A percentile compares a stretch with the other conserved stretches of the same genome.
phyloP scores from a whole-genome alignment of 2,329 filamentous ascomycete species.

The Sporothrix pallida region DNA sequence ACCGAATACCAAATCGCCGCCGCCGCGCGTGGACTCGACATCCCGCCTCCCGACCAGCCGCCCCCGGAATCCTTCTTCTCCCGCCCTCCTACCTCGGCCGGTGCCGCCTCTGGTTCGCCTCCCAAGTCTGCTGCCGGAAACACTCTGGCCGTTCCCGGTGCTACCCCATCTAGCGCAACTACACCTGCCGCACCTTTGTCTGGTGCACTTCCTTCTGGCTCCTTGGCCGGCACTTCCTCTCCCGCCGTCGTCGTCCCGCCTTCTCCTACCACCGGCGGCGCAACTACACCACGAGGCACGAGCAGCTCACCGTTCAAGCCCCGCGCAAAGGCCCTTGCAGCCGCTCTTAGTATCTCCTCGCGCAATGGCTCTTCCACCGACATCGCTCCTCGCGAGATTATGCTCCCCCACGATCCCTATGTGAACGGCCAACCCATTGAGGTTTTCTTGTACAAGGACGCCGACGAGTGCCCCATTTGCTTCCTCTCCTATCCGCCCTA shows the following conservation, averaged over 20 bases:
- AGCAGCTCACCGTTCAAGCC: slow-evolving; percentile 73
- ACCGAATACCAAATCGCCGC: slow-evolving; percentile 95
- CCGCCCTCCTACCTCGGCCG: slow-evolving; percentile 51
- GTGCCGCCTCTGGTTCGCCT: slow-evolving; percentile 46
- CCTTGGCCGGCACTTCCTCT: slow-evolving; percentile 73
- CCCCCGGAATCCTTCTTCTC: slow-evolving; percentile 70
- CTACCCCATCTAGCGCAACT: neutral
- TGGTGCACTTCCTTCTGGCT: slow-evolving; percentile 20
- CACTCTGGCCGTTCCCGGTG: slow-evolving; percentile 70
- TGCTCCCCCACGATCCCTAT: slow-evolving; percentile 79
- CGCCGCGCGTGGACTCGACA: slow-evolving; percentile 79
- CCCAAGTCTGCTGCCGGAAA: slow-evolving; percentile 20
- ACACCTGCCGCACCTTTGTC: neutral
- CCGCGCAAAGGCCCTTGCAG: slow-evolving; percentile 86
- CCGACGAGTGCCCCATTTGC: slow-evolving; percentile 91
- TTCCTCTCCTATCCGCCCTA: slow-evolving; percentile 95
- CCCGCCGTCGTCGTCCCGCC: slow-evolving; percentile 76
- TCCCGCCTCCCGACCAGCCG: slow-evolving; percentile 83
- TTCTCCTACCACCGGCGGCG: slow-evolving; percentile 56
- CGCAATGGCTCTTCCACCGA: slow-evolving; percentile 76
- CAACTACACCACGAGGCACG: slow-evolving; percentile 50
- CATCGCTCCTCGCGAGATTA: slow-evolving; percentile 75
- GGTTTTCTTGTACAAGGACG: slow-evolving; percentile 90
- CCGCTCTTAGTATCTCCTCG: slow-evolving; percentile 74
- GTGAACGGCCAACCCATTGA: slow-evolving; percentile 95